Percentiles rank a stretch among this genome's conserved stretches.
Conservation (phyloP, 139 green algal genomes). For the Zygnema cylindricum region DNA sequence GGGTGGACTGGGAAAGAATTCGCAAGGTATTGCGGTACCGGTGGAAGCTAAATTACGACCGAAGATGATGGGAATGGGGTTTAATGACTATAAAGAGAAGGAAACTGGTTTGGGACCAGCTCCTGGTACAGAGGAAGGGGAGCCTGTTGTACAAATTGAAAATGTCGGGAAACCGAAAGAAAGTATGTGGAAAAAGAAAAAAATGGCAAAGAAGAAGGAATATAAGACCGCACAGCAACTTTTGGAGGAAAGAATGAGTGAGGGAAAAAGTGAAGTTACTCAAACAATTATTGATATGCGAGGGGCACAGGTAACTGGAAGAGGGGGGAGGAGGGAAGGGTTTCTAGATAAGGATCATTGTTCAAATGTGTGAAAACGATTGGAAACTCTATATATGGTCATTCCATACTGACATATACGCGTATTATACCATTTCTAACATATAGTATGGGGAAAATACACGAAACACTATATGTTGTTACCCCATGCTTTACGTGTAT, state of each 20-base stretch:
- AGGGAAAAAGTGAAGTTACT: background rate
- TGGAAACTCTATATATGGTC: too few species aligned
- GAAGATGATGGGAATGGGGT: constrained; percentile 96
- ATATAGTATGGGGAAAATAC: too few species aligned
- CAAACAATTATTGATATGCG: constrained; percentile 92
- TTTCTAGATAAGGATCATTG: too few species aligned
- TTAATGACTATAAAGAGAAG: constrained; percentile 66
- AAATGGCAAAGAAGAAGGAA: constrained; percentile 46
- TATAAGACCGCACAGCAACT: constrained; percentile 84
- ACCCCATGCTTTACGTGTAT: too few species aligned
- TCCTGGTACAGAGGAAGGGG: constrained; percentile 21
- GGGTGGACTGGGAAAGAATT: constrained; percentile 75
- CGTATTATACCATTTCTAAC: too few species aligned
- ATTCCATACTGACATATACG: too few species aligned
- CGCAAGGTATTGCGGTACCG: constrained; percentile 85
- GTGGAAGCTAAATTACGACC: constrained; percentile 86
- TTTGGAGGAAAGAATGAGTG: constrained; percentile 63
- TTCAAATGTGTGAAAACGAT: too few species aligned
- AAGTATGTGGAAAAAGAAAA: constrained; percentile 67
- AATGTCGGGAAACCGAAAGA: constrained; percentile 21
- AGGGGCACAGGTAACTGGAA: constrained; percentile 81
- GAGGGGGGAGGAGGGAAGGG: too few species aligned
- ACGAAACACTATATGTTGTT: too few species aligned
- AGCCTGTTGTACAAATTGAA: constrained; percentile 14
- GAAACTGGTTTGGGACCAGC: constrained; percentile 20